Evolutionary conservation across 2,329 filamentous ascomycete genomes (phyloP), one percentile per base, ranked within the genome.

Genomic region (Pochonia chlamydosporia): DNA sequence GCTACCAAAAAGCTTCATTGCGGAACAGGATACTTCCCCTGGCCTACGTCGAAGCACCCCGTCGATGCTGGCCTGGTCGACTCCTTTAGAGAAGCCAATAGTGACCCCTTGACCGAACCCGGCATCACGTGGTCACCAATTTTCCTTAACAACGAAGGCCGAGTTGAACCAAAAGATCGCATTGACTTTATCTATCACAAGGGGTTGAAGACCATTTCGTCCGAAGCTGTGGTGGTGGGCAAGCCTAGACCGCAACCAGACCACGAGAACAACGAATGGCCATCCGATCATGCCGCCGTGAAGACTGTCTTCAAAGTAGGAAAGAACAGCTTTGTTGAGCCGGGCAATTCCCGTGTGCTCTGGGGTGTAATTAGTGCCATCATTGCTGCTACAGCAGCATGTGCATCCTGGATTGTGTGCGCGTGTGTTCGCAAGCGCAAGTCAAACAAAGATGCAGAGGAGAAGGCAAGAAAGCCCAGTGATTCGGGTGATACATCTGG

Each of bases 161-260:
- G 58, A 1, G 41, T 56, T 1, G 69, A 72, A 57, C 69, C 69
- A 0, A 54, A 63, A 40, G 69, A 72, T 46, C 52, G 69, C 13
- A 71, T 72, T 30, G 69, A 72, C 52, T 71, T 71, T 46, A 60
- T 72, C 20, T 70, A 70, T 30, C 60, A 69, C 55, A 65, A 65
- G 48, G 67, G 67, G 1, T 49, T 71, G 3, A 56, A 56, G 26
- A 59, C 65, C 0, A 26, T 62, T 0, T 55, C 54, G n/a, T 68
- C 68, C 1, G 50, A 59, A 6, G 54, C 53, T 0, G 20, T 64
- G 1, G 54, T 71, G 1, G 59, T 64, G 0, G 69, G 69, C 3
- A 53, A 59, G 1, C 67, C 67, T 0, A 59, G 54, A 43, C 52
- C 64, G 3, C 46, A 58, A 40, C 68, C 68, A 1, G 51, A 66